Evolutionary conservation across 768 basidiomycete genomes (phyloP), one percentile per base, ranked within the genome.

Genomic region (Hygrocybe punicea): DNA sequence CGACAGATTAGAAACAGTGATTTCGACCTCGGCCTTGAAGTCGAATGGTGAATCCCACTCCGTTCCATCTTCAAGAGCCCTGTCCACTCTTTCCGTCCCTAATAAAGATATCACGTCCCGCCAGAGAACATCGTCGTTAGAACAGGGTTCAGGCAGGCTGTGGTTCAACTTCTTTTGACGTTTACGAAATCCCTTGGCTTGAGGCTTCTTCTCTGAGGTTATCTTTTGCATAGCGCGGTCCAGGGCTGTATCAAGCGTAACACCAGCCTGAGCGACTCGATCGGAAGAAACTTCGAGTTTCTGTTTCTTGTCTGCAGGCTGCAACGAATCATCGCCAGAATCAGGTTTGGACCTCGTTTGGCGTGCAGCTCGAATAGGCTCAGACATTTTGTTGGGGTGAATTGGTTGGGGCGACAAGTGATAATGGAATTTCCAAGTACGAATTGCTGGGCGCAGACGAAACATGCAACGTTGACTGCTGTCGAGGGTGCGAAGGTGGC

Each of bases 101-200:
- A 97, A 73, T 4, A 93, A 74, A 2, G 74, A 77, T 29, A 81
- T 66, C 21, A 94, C 80, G 56, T 97, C 93, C 49, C 78, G 81
- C 71, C 81, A 84, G 25, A 90, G 72, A 10, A 94, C 87, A 64
- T 93, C 91, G 21, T 86, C 88, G 14, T 81, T 62, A 2, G 91
- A 87, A 63, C 81, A 87, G 0, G 81, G 75, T 48, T 91, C 91
- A 1, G 84, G 82, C 2, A 79, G 62, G 34, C 69, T 68, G 42
- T 59, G 65, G 9, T 77, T 66, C 61, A 76, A 73, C 71, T 77
- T 70, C 65, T 69, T 53, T 62, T 66, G 62, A 57, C 68, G 62
- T 61, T 67, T 68, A 63, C 67, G 65, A 50, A 54, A 60, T 14
- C 25, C 57, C 16, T 63, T 60, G n/a, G 16, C 51, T 36, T 17